Evolutionary conservation across 108 stramenopile species (phyloP), one percentile per base, ranked within the genome.

Genomic region (Skeletonema menzelii): DNA sequence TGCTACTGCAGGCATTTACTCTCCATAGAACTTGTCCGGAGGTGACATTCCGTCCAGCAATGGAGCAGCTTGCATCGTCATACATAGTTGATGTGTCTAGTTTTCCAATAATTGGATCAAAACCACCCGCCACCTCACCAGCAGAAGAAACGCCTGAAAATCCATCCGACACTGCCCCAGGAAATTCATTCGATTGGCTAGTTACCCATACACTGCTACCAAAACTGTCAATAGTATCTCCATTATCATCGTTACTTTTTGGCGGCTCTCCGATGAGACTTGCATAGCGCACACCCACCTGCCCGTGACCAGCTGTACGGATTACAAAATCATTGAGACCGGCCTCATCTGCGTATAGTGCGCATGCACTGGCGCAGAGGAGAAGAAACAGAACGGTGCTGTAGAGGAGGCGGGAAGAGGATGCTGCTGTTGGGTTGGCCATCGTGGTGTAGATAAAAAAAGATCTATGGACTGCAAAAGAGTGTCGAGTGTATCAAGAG

Each of bases 271-370:
- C 24, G 57, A 44, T 12, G 28, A 67, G 56, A 19, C 30, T 31
- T 3, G 78, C 82, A 37, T 68, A 77, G 5, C 38, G 64, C 3
- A 76, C 59, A 24, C 56, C 85, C 67, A 55, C 47, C 32, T 57
- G 64, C 19, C 87, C 89, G 79, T 95, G 94, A n/a, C 94, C 94
- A 17, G 89, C 62, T 1, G 94, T 91, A 3, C 80, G 56, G n/a
- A 95, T 38, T 14, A 80, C 44, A 70, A 91, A 95, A 63, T 95
- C 94, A 49, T 85, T 72, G 8, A 86, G 58, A 11, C 94, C 94
- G 5, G 85, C 90, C 44, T 95, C 94, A 38, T 95, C 94, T 35
- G 75, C 82, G 72, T 78, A 67, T 30, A 79, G n/a, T 5, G 71
- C 71, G 12, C 14, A 26, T 20, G 72, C 13, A 15, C 8, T 20